Evolutionary conservation across 129 eudicot genomes (phyloP), one percentile per base, ranked within the genome.

Genomic region (Silybum marianum): DNA sequence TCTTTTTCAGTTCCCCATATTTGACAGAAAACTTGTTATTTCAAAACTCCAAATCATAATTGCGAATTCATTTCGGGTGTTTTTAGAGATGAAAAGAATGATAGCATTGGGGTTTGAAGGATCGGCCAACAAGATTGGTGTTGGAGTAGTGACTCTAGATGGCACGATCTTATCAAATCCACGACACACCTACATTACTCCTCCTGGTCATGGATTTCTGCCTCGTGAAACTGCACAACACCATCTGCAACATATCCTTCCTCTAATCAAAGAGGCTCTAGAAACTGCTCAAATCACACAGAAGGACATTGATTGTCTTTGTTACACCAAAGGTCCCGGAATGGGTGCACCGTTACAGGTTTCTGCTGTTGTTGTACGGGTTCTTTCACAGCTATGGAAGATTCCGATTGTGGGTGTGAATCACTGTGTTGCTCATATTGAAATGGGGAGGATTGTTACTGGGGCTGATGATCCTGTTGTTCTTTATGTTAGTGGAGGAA

Each of bases 361-460:
- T 39, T 78, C 97, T 67, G 98, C 98, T 23, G 80, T 90, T 75
- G 97, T 94, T 73, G 89, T 94, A 11, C 89, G 98, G 58, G 88
- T 94, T 69, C 89, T 94, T 48, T 92, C 98, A 18, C 96, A 90
- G 84, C 89, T 94, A 7, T 94, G 98, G 98, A 92, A 92, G 82
- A 94, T 92, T 83, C 98, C 98, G 3, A 92, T 94, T 76, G 92
- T 94, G 44, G 98, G 86, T 4, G 98, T 94, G 36, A 94, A 94
- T 82, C 98, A 94, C 65, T 94, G 97, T 80, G 97, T 94, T 81
- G 98, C 98, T 72, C 98, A 94, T 90, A 92, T 94, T 82, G 98
- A 94, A 75, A 94, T 94, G 98, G 98, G 98, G 25, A 85, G 98
- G 80, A 77, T 94, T 62, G 98, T 94, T 10, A 92, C 97, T 19